Base-by-base conservation (phyloP, 2,329 filamentous ascomycete species). In the Penicillium concentricum region DNA sequence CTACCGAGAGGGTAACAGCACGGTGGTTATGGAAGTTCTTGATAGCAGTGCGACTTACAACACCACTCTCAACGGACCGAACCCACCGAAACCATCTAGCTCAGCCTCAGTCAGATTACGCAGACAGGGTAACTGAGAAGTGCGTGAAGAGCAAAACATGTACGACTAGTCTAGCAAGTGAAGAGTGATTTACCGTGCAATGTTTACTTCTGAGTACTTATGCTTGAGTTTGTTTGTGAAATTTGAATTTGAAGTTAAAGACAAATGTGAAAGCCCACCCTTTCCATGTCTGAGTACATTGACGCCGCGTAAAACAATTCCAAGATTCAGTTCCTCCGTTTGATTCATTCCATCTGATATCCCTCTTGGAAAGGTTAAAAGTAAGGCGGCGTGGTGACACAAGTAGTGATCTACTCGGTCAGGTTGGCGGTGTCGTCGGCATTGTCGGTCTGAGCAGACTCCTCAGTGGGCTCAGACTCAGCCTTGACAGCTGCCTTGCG, bases 1-100 rank as follows among this genome's bases (percentile, higher is more conserved):
- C 28, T 51, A 51, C 7, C 48, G 48, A 9, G 48, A 51, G 28
- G 48, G 48, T 2, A 51, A 51, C 16, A 32, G 37, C 12, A 51
- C 48, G 1, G 16, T 51, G 20, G 16, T 51, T 13, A 3, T 32
- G 15, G 7, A 42, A 30, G 35, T 51, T 8, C 48, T 51, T 16
- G 48, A 34, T 42, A 30, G 37, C 15, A n/a, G 30, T 43, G 20
- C 48, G 6, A 51, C 37, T 4, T 51, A 51, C 6, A 51, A 51
- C 48, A 51, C 48, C 2, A 51, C 48, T 9, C 37, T 51, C 37
- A 51, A 51, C 6, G 48, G 48, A 9, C 48, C 48, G 15, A 51
- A 51, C 18, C 48, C 48, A 13, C 30, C 37, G 30, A 32, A 32
- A 13, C 6, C 32, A 16, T 35, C 15, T 24, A 12, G 8, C 12